phyloP scores from a whole-genome alignment of 192 early-diverging fungal genomes.

The Coemansia sp. region DNA sequence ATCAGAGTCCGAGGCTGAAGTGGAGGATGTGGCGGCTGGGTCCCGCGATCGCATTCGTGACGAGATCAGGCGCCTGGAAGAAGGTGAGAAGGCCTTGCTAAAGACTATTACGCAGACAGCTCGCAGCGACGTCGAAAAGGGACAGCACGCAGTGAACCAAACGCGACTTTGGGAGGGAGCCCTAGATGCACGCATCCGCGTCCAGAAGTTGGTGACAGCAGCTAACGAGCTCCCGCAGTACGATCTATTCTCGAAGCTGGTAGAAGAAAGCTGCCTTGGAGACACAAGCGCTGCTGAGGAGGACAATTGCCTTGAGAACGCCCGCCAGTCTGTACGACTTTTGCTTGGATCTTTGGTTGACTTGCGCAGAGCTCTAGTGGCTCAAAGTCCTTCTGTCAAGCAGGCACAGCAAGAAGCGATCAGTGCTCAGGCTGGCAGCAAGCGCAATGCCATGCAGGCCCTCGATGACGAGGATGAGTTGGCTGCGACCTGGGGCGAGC shows the following conservation, averaged over 20 bases:
- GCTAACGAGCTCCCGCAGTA: constrained; percentile 81
- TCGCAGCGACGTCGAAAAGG: constrained; percentile 85
- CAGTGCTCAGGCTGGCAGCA: constrained; percentile 7
- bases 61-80: constrained; percentile 75
- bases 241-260: constrained; percentile 21
- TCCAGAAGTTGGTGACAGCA: constrained; percentile 75
- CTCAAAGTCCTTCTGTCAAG: constrained; percentile 29
- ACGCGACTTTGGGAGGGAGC: constrained; percentile 81
- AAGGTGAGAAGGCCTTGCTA: constrained; percentile 85
- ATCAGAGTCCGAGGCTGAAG: constrained; percentile 24
- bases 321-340: constrained; percentile 21
- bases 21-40: constrained; percentile 33
- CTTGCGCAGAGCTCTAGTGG: constrained; percentile 31
- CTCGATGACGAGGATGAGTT: constrained; percentile 16
- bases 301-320: constrained; percentile 11
- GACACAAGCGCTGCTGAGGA: background rate
- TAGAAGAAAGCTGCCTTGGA: constrained; percentile 10
- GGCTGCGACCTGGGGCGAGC: constrained; percentile 22
- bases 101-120: constrained; percentile 75
- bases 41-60: constrained; percentile 48
- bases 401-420: constrained; percentile 10
- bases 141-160: constrained; percentile 88
- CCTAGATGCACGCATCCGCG: constrained; percentile 85
- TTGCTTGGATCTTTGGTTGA: constrained; percentile 36
- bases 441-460: constrained; percentile 19